Conservation (phyloP, 176 grass and related monocot species). For the Alloteropsis semialata region DNA sequence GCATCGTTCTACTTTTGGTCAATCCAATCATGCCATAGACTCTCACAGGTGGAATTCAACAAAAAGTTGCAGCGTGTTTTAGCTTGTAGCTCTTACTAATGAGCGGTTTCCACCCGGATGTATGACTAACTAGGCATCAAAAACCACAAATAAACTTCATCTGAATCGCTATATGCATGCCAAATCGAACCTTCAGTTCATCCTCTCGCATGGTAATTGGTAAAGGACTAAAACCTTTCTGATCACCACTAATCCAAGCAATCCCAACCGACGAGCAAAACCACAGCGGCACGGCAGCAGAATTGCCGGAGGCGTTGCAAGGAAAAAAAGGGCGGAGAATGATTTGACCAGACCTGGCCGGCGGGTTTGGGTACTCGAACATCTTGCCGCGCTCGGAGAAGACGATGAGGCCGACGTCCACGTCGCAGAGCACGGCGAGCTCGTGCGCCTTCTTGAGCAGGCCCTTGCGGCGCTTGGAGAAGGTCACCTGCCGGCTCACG, state of each 20-base stretch:
- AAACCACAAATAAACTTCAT: background rate
- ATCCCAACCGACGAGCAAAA: background rate
- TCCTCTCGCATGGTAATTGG: too few species aligned
- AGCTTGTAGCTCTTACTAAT: too few species aligned
- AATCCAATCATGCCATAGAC: background rate
- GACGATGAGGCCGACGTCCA: constrained; percentile 35
- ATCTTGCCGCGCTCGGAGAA: constrained; percentile 45
- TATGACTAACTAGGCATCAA: background rate
- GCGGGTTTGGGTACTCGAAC: constrained; percentile 34
- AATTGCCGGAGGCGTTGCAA: background rate
- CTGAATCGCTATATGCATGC: too few species aligned
- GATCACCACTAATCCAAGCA: background rate
- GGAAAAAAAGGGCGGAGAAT: too few species aligned
- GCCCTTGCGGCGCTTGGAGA: constrained; percentile 49
- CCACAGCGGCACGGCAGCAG: background rate
- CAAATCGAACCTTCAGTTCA: background rate
- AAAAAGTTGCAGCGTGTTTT: background rate
- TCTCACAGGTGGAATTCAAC: background rate
- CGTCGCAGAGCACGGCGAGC: constrained; percentile 59
- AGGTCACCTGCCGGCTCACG: constrained; percentile 30
- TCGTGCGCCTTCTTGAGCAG: constrained; percentile 55
- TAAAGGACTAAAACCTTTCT: background rate
- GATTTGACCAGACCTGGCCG: constrained; percentile 14
- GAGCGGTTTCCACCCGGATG: too few species aligned
- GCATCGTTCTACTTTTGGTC: background rate